Conservation (phyloP, 768 basidiomycete genomes). For the Tulasnella sp. region DNA sequence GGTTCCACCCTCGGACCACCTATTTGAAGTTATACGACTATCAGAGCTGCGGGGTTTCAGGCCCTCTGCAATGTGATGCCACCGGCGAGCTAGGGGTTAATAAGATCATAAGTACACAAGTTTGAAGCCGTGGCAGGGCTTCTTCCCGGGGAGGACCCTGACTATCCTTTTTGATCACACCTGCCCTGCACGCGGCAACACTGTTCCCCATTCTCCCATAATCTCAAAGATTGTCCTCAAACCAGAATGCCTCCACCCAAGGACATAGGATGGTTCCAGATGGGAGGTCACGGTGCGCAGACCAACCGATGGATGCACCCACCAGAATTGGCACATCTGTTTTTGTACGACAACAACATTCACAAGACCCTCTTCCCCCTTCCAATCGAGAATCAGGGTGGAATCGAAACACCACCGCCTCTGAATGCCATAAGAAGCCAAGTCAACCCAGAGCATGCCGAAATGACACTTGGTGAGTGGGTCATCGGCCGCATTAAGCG, state of each 20-base stretch:
- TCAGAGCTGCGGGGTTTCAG: too few relatives aligned
- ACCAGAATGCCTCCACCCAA: neutral
- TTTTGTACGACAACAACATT: neutral
- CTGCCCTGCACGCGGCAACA: too few relatives aligned
- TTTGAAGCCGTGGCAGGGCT: too few relatives aligned
- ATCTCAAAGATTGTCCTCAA: neutral
- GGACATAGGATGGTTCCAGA: conserved; percentile 11
- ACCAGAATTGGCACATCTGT: neutral
- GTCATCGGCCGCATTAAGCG: neutral
- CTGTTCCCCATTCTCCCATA: too few relatives aligned
- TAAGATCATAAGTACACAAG: too few relatives aligned
- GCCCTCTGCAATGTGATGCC: too few relatives aligned
- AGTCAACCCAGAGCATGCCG: neutral
- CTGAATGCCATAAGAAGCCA: neutral
- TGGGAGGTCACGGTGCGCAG: neutral
- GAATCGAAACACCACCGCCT: neutral
- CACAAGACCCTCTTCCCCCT: conserved; percentile 6
- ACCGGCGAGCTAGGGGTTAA: too few relatives aligned
- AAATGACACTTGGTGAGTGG: neutral
- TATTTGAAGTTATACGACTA: too few relatives aligned
- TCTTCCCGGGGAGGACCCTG: too few relatives aligned
- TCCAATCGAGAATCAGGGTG: neutral
- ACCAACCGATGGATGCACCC: neutral
- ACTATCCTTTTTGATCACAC: too few relatives aligned
- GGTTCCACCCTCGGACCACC: too few relatives aligned